Base-by-base conservation (phyloP, 352 stramenopile species). In the Globisporangium ultimum region DNA sequence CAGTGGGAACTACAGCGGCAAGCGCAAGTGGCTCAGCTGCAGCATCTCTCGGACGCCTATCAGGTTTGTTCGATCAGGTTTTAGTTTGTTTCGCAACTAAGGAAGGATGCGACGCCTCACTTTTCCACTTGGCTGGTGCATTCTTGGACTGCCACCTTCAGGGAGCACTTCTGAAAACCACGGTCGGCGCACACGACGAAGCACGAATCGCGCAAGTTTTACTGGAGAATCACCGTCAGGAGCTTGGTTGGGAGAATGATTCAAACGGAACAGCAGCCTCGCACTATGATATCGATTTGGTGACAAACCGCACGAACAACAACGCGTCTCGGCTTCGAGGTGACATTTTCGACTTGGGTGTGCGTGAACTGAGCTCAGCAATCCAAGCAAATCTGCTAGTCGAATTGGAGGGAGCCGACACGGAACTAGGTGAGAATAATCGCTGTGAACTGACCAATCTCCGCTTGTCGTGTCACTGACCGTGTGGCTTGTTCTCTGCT, bases 271-370 rank as follows among this genome's bases (percentile, higher is more conserved):
- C 24, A 32, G 24, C 24, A 32, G 48, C n/a, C 50, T 79, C 14
- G 58, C 58, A 13, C 46, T 58, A 21, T 73, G n/a, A 48, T 66
- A 13, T 46, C 24, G 5, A 47, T 17, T 14, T 32, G 2, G 42
- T 36, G n/a, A 21, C 46, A 4, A 49, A 32, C 5, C 24, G 24
- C 24, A 32, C 24, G 11, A 10, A 64, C 40, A 53, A 48, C 0
- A 24, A 65, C 14, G 46, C 63, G 1, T 73, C 34, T 64, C 55
- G 61, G 28, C 61, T 88, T 1, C 75, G 74, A 6, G 54, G 66
- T 8, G 73, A 88, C 13, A 42, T 88, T 7, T 84, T 88, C 49
- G 66, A 83, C n/a, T 45, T 88, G 7, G 71, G 78, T 17, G 74
- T 86, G 11, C 77, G 78, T 22, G 69, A 84, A 41, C 66, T 72